phyloP scores from a whole-genome alignment of 306 rosid species.

The Biancaea sappan region DNA sequence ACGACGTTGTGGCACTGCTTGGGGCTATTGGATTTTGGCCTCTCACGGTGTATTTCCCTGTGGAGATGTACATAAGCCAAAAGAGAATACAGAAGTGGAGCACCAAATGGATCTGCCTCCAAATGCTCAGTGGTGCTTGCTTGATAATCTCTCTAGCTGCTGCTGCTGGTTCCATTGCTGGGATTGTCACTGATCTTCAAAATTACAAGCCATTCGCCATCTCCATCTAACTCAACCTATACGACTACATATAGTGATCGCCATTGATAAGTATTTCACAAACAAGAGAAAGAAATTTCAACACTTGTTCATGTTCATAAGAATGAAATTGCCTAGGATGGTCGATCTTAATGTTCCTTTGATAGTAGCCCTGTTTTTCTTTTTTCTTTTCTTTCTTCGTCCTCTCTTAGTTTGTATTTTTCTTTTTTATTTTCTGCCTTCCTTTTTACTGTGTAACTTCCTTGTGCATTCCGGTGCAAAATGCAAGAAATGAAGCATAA shows the following conservation, averaged over 20 bases:
- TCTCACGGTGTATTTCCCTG: conserved; percentile 51
- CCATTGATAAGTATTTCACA: conserved; percentile 27
- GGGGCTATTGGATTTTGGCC: conserved; percentile 59
- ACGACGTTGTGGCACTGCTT: conserved; percentile 45
- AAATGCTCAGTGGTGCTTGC: conserved; percentile 40
- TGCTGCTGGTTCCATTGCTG: conserved; percentile 46
- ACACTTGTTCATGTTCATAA: conserved; percentile 17
- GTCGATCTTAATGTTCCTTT: conserved; percentile 4
- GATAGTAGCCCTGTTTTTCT: not conserved
- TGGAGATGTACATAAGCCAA: conserved; percentile 47
- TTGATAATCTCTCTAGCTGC: conserved; percentile 26
- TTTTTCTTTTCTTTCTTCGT: not conserved
- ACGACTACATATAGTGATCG: not conserved
- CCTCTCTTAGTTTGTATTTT: not conserved
- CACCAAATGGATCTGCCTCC: conserved; percentile 41
- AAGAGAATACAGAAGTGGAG: conserved; percentile 38
- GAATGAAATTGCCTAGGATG: conserved; percentile 29
- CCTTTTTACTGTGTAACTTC: conserved; percentile 1
- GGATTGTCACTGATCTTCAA: conserved; percentile 33
- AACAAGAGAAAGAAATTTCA: conserved; percentile 1
- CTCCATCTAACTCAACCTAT: conserved; percentile 21
- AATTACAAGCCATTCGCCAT: conserved; percentile 40
- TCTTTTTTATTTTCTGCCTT: not conserved
- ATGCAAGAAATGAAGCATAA: conserved; percentile 22
- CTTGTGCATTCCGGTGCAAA: conserved; percentile 16